These are phyloP conservation scores for Phlyctochytrium arcticum DNA, from an alignment of 192 early-diverging fungal species.

Conservation along the genomic window DNA sequence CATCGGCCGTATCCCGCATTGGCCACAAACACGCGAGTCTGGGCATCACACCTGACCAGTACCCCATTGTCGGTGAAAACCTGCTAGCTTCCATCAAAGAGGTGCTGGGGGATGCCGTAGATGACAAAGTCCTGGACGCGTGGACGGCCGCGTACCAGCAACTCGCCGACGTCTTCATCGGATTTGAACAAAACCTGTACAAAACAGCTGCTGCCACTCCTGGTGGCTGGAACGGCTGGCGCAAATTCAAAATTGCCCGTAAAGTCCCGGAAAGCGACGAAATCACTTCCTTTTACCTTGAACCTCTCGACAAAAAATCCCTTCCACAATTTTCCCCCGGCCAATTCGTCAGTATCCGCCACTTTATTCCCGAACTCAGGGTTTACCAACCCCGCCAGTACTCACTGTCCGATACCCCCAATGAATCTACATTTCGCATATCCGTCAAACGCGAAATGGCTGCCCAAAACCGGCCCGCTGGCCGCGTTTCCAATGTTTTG, in stretches of 20 bases:
- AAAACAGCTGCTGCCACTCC: neutral
- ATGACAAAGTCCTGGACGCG: neutral
- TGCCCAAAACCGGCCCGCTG: neutral
- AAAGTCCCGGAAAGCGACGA: constrained; percentile 1
- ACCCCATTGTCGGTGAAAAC: neutral
- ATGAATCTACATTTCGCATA: neutral
- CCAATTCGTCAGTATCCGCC: neutral
- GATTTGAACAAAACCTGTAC: neutral
- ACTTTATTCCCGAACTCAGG: neutral
- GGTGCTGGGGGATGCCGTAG: constrained; percentile 1
- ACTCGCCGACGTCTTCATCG: neutral
- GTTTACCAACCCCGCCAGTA: constrained; percentile 4
- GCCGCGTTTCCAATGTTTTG: neutral
- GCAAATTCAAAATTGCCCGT: neutral
- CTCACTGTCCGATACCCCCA: neutral
- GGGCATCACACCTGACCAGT: neutral
- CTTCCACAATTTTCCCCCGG: neutral
- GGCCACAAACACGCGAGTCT: constrained; percentile 2
- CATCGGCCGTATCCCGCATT: neutral
- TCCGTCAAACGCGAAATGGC: neutral
- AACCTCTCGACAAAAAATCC: neutral
- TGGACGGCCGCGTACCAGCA: neutral
- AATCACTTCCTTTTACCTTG: neutral
- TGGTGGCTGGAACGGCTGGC: constrained; percentile 1
- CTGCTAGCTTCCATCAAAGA: neutral